Conservation (phyloP, 2,329 filamentous ascomycete genomes). For the Diaporthe helianthi region DNA sequence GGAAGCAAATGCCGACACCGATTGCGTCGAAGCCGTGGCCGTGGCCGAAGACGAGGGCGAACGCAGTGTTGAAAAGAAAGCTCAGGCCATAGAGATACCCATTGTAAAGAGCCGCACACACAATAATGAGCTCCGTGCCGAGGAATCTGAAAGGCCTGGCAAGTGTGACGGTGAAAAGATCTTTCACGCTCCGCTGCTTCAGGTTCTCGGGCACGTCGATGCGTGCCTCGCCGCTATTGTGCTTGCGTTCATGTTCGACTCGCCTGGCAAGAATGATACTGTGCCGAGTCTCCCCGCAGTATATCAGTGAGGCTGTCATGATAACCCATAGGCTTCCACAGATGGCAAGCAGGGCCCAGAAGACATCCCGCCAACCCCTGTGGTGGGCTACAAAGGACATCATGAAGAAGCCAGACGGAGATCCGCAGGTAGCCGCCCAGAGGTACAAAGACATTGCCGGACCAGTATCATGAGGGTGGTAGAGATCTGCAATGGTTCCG, state of each 20-base stretch:
- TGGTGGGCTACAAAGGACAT: slow-evolving; percentile 53
- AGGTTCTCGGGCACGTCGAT: slow-evolving; percentile 47
- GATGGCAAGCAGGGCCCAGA: slow-evolving; percentile 54
- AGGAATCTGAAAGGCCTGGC: slow-evolving; percentile 55
- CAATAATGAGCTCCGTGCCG: slow-evolving; percentile 53
- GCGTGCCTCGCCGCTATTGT: slow-evolving; percentile 36
- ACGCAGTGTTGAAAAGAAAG: slow-evolving; percentile 57
- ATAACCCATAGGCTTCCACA: slow-evolving; percentile 52
- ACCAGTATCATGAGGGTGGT: slow-evolving; percentile 50
- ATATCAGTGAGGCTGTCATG: slow-evolving; percentile 48
- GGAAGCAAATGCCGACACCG: slow-evolving; percentile 49
- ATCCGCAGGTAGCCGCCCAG: slow-evolving; percentile 55
- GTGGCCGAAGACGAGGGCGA: slow-evolving; percentile 55
- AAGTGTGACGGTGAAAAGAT: slow-evolving; percentile 51
- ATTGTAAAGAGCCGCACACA: slow-evolving; percentile 56
- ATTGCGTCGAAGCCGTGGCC: slow-evolving; percentile 51
- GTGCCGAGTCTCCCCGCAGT: slow-evolving; percentile 43
- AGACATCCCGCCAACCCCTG: slow-evolving; percentile 51
- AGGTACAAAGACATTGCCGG: slow-evolving; percentile 45
- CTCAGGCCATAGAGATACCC: slow-evolving; percentile 56
- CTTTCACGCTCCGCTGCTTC: slow-evolving; percentile 44
- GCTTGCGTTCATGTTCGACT: slow-evolving; percentile 42
- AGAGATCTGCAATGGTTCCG: slow-evolving; percentile 54
- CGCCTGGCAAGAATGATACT: slow-evolving; percentile 50
- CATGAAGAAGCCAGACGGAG: slow-evolving; percentile 53